These are phyloP conservation scores for Melampsora americana DNA, from an alignment of 1,284 basidiomycete genomes.

Conservation along the genomic window DNA sequence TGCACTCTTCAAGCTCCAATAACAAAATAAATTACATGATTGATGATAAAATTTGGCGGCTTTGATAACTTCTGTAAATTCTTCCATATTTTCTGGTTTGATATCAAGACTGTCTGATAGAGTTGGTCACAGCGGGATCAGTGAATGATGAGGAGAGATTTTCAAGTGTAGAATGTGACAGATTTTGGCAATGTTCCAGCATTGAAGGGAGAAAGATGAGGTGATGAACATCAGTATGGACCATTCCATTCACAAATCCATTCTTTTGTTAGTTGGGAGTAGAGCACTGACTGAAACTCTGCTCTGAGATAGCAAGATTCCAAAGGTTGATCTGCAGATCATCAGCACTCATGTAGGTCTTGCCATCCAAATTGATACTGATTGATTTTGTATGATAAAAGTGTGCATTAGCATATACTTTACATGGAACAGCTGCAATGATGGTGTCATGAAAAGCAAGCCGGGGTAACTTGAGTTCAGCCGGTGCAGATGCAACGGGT, in stretches of 20 bases:
- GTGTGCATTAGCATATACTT: slow-evolving; percentile 98
- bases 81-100: slow-evolving; percentile 99
- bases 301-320: slow-evolving; percentile 97
- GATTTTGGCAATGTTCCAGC: neutral
- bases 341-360: slow-evolving; percentile 98
- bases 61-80: slow-evolving; percentile 98
- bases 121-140: slow-evolving; percentile 2
- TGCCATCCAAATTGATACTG: slow-evolving; percentile 97
- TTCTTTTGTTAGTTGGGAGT: too few relatives aligned
- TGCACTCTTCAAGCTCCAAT: slow-evolving; percentile 98
- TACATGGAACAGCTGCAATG: slow-evolving; percentile 94
- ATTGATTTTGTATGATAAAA: slow-evolving; percentile 99
- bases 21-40: slow-evolving; percentile 99
- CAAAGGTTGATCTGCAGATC: slow-evolving; percentile 96
- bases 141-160: neutral
- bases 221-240: too few relatives aligned
- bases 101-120: slow-evolving; percentile 94
- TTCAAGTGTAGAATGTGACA: neutral
- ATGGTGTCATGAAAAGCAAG: slow-evolving; percentile 95
- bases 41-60: slow-evolving; percentile 97
- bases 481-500: slow-evolving; percentile 37
- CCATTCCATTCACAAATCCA: too few relatives aligned
- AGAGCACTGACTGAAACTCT: slow-evolving; percentile 90
- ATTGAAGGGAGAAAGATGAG: too few relatives aligned
- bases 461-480: slow-evolving; percentile 74